A percentile compares a stretch with the other conserved stretches of the same genome.
Evolutionary conservation across 768 basidiomycete species (phyloP).

Genomic region (Termitomyces sp.): DNA sequence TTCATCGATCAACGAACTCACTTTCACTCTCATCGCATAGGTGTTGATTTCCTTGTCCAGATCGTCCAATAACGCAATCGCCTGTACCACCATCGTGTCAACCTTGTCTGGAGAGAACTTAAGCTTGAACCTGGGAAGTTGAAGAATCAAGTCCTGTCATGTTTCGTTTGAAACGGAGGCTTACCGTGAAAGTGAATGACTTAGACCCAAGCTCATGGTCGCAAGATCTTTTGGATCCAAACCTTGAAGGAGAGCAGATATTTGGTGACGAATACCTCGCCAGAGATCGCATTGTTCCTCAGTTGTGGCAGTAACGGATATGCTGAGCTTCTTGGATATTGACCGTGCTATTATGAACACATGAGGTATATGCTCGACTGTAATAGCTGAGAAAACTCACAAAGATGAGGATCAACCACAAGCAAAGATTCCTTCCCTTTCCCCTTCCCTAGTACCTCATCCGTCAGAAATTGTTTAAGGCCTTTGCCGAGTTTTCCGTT

Average conservation of each 20-base stretch:
- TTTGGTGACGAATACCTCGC: constrained; percentile 91
- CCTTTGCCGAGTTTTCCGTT: constrained; percentile 91
- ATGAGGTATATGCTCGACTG: not conserved
- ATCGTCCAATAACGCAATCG: constrained; percentile 95
- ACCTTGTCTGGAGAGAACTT: constrained; percentile 99
- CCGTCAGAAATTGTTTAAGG: constrained; percentile 89
- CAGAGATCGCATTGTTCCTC: constrained; percentile 75
- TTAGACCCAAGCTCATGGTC: constrained; percentile 96
- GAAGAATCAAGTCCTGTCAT: not conserved
- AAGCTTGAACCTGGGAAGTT: constrained; percentile 78
- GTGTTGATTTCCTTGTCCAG: constrained; percentile 99
- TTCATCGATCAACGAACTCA: constrained; percentile 28
- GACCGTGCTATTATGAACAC: constrained; percentile 53
- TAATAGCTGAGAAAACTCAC: constrained; percentile 41
- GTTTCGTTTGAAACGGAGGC: constrained; percentile 14
- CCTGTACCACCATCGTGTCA: constrained; percentile 99
- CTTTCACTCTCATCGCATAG: constrained; percentile 98
- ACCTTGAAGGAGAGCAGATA: constrained; percentile 84
- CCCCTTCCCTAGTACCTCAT: constrained; percentile 83
- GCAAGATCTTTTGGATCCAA: constrained; percentile 91
- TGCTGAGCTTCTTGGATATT: constrained; percentile 91
- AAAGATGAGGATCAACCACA: constrained; percentile 88
- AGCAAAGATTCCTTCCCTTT: constrained; percentile 84
- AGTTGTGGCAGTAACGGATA: constrained; percentile 69
- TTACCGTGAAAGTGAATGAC: constrained; percentile 93